phyloP scores from a whole-genome alignment of 257 asterid genomes.

The Cynanchum wilfordii region DNA sequence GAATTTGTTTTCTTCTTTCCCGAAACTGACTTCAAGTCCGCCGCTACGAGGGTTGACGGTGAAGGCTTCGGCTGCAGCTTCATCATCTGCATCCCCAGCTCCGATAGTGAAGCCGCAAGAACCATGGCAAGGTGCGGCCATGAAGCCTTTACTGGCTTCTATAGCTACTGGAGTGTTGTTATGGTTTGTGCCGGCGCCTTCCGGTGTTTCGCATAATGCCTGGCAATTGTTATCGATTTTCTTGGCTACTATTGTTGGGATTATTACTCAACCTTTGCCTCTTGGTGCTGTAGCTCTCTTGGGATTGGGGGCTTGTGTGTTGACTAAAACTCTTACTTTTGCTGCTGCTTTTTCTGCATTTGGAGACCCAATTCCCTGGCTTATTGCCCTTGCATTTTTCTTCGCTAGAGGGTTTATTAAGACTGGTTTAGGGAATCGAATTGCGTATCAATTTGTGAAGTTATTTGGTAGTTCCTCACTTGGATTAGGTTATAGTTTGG shows the following conservation, averaged over 20 bases:
- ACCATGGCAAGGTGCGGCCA: conserved; percentile 83
- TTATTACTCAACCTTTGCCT: conserved; percentile 86
- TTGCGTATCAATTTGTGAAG: conserved; percentile 85
- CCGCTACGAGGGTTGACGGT: neutral
- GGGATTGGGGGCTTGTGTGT: conserved; percentile 85
- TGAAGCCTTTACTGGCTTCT: conserved; percentile 68
- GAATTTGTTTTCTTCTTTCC: neutral
- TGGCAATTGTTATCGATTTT: conserved; percentile 87
- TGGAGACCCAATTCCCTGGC: conserved; percentile 95
- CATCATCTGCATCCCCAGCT: conserved; percentile 6
- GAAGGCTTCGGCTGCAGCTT: conserved; percentile 28
- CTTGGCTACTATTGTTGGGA: conserved; percentile 87
- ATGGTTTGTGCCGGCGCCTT: conserved; percentile 83
- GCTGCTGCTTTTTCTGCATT: conserved; percentile 94
- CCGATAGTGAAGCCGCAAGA: conserved; percentile 18
- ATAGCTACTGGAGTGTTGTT: conserved; percentile 69
- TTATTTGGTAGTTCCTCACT: conserved; percentile 78
- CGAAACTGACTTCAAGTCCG: neutral
- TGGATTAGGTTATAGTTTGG: conserved; percentile 90
- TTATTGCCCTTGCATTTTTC: conserved; percentile 89
- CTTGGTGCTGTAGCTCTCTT: conserved; percentile 87
- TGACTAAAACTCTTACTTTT: conserved; percentile 79
- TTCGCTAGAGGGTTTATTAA: conserved; percentile 92
- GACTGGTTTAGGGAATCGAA: conserved; percentile 88
- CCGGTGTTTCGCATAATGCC: conserved; percentile 66